Evolutionary conservation across 176 grass and related monocot genomes (phyloP), one percentile per base, ranked within the genome.

Genomic region (Eragrostis nindensis): DNA sequence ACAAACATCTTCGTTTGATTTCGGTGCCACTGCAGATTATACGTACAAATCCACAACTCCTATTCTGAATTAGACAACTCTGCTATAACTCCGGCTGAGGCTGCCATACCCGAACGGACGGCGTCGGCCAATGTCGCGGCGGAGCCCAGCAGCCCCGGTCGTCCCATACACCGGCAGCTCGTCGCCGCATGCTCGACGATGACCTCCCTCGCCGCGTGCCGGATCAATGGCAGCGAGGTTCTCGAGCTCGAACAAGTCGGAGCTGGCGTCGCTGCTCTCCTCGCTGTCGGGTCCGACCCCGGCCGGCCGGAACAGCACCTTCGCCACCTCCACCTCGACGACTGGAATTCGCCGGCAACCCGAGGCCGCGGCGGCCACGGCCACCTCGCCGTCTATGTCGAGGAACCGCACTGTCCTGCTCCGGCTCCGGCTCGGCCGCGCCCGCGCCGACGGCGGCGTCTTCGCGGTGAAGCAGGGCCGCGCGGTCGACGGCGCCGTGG

Each of bases 81-180:
- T 83, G 56, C 75, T 88, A 38, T 32, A 87, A 21, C 75, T 88
- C 41, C 42, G 86, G 18, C 29, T 29, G 61, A 49, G 80, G 68
- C n/a, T 53, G 74, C 39, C 70, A 21, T 86, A 21, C 14, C 40
- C 86, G 40, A 72, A 73, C 66, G 56, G 41, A 10, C 67, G 86
- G 29, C 67, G 41, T 8, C 77, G 68, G 29, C n/a, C 80, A 68
- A 68, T 62, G 61, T 44, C 75, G 45, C 63, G 50, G 32, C 18
- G 68, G 50, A 82, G 49, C 21, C 73, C 85, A 40, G 69, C 76
- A 66, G 32, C 4, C 32, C 72, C 75, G 17, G 92, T 94, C 53
- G 89, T 94, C 38, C 88, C 89, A 65, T 97, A 97, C 73, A 97
- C 92, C 77, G 94, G 94, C 0, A 97, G 79, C 62, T 94, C 94